These are phyloP conservation scores for Lavandula angustifolia DNA, from an alignment of 257 asterid species.

Conservation along the genomic window DNA sequence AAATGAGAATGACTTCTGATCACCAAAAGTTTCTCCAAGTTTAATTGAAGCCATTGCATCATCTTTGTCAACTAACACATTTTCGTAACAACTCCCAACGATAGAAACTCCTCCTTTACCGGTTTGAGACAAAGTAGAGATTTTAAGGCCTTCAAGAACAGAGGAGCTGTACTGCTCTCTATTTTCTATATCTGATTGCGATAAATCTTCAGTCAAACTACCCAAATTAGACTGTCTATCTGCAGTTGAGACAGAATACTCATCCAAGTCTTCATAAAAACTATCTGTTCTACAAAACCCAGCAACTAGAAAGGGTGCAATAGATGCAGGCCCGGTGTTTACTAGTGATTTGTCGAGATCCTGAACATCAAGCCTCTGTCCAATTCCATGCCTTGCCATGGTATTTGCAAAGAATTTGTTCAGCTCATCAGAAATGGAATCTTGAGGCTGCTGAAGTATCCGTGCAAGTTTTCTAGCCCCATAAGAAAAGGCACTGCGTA, in stretches of 20 bases:
- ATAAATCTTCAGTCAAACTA: slow-evolving; percentile 3
- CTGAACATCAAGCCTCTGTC: slow-evolving; percentile 56
- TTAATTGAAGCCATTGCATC: slow-evolving; percentile 27
- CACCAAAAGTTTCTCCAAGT: slow-evolving; percentile 7
- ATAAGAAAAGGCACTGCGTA: slow-evolving; percentile 81
- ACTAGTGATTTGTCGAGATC: slow-evolving; percentile 32
- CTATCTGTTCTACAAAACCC: slow-evolving; percentile 34
- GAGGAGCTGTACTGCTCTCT: slow-evolving; percentile 13
- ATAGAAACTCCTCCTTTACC: slow-evolving; percentile 27
- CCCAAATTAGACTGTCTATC: too few relatives aligned
- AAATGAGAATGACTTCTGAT: slow-evolving; percentile 14
- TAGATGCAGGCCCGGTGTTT: slow-evolving; percentile 32
- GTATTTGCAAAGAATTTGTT: slow-evolving; percentile 65
- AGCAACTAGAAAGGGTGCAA: slow-evolving; percentile 26
- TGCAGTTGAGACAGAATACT: not conserved
- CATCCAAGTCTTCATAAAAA: not conserved
- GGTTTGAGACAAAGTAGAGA: slow-evolving; percentile 25
- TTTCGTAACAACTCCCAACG: slow-evolving; percentile 25
- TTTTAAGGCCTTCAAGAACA: slow-evolving; percentile 29
- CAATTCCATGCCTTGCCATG: slow-evolving; percentile 64
- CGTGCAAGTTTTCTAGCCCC: slow-evolving; percentile 73
- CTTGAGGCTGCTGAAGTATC: slow-evolving; percentile 56
- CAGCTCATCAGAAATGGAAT: slow-evolving; percentile 56
- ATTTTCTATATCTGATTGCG: not conserved
- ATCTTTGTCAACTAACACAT: slow-evolving; percentile 23